Evolutionary conservation across 257 asterid species (phyloP), one percentile per base, ranked within the genome.

Genomic region (Solanum peruvianum): DNA sequence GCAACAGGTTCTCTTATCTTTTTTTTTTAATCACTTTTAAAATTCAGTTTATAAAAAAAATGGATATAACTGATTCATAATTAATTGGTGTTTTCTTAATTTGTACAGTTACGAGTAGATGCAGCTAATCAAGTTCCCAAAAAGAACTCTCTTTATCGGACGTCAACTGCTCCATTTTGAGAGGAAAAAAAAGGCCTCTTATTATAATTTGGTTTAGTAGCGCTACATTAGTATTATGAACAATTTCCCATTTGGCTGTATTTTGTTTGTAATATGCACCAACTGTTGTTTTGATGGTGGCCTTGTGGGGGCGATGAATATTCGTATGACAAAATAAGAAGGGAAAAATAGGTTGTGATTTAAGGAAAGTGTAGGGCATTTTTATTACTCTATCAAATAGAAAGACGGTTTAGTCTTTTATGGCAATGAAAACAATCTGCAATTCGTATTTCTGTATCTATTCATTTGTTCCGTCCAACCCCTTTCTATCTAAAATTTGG

Each of bases 91-190:
- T 41, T 35, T 27, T 58, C 33, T 23, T 33, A 27, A 16, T 72
- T n/a, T 73, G 83, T 86, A 4, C 96, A 95, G 98, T 83, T 91
- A 42, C 29, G 29, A 70, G 18, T 86, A 39, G 94, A 89, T 41
- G 95, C 93, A 1, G 91, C 88, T 56, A 91, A 86, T 77, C 92
- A 94, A 42, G 70, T 58, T 78, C 90, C 87, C 29, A 93, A 85
- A 87, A 92, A 85, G 88, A 91, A 86, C 87, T 62, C 88, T 14
- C 92, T 94, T 64, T 88, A 89, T 42, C 86, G 97, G 82, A 87
- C 96, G 16, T 91, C 89, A 20, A 89, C 95, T 1, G 96, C 98
- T 20, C 96, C 96, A 37, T 92, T 95, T 88, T 93, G 89, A 56
- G 4, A 4, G 5, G 1, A 18, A 18, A 6, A 56, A 4, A 56